phyloP scores from a whole-genome alignment of 768 basidiomycete genomes.

The Mycena floridula region DNA sequence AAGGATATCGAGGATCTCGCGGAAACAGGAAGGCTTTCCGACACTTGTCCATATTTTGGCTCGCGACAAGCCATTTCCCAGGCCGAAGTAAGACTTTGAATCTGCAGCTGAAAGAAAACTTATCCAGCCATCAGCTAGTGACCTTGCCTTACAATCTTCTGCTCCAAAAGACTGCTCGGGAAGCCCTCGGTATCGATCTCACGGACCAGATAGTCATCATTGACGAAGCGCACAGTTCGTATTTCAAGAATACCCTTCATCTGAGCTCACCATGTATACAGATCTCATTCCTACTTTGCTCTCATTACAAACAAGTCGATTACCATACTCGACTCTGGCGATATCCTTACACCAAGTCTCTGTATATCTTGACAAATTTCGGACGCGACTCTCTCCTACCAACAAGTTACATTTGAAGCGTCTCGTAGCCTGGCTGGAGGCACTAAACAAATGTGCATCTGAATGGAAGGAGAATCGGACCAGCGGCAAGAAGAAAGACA shows the following conservation, averaged over 20 bases:
- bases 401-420: conserved; percentile 81
- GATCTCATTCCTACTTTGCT: conserved; percentile 88
- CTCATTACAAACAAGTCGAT: conserved; percentile 69
- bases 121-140: conserved; percentile 52
- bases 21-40: conserved; percentile 53
- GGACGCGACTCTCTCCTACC: conserved; percentile 60
- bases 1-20: conserved; percentile 96
- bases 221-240: conserved; percentile 94
- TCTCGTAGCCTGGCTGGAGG: conserved; percentile 65
- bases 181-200: conserved; percentile 82
- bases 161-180: conserved; percentile 74
- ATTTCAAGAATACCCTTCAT: not conserved
- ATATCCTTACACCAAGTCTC: conserved; percentile 70
- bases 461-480: conserved; percentile 42
- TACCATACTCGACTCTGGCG: conserved; percentile 51
- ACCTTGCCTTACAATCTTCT: conserved; percentile 92
- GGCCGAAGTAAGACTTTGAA: conserved; percentile 59
- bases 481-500: conserved; percentile 12
- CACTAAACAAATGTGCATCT: conserved; percentile 51
- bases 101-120: not conserved
- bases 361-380: conserved; percentile 73
- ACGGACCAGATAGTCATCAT: conserved; percentile 83
- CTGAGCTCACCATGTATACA: conserved; percentile 19
- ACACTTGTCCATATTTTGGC: conserved; percentile 91
- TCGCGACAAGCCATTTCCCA: conserved; percentile 83